phyloP scores from a whole-genome alignment of 1,284 basidiomycete species.

The Phaffia rhodozyma region DNA sequence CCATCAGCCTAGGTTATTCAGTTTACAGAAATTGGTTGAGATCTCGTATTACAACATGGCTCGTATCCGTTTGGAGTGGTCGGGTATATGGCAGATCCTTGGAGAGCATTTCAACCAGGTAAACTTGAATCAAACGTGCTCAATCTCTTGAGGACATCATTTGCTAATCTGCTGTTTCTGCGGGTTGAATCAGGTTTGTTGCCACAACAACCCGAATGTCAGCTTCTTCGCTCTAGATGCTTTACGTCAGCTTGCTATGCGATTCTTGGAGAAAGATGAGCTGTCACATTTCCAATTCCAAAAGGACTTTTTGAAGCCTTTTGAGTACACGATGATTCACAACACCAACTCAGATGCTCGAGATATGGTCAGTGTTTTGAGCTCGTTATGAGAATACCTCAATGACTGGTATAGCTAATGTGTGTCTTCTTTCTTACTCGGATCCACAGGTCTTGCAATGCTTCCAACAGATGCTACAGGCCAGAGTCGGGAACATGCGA shows the following conservation, averaged over 20 bases:
- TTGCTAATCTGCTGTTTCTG: constrained; percentile 12
- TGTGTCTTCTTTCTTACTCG: not conserved
- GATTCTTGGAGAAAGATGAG: constrained; percentile 98
- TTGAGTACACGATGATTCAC: constrained; percentile 95
- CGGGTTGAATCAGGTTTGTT: constrained; percentile 62
- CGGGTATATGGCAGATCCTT: constrained; percentile 91
- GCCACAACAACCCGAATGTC: constrained; percentile 93
- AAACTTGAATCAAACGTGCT: not conserved
- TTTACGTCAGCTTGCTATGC: constrained; percentile 94
- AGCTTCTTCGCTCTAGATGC: constrained; percentile 96
- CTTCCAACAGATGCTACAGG: constrained; percentile 97
- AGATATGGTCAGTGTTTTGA: constrained; percentile 65
- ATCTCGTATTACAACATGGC: constrained; percentile 99
- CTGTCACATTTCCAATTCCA: constrained; percentile 98
- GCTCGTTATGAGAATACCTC: not conserved
- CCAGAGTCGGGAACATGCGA: constrained; percentile 83
- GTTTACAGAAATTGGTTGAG: constrained; percentile 95
- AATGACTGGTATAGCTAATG: not conserved
- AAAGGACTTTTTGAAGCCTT: constrained; percentile 96
- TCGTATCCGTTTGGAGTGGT: constrained; percentile 97
- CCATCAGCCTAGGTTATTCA: constrained; percentile 88
- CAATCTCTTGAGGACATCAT: not conserved
- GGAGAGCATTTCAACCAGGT: constrained; percentile 99
- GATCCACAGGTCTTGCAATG: constrained; percentile 73
- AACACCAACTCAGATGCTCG: constrained; percentile 90